These are phyloP conservation scores for Candida sanyiensis DNA, from an alignment of 805 yeast species.

Conservation along the genomic window DNA sequence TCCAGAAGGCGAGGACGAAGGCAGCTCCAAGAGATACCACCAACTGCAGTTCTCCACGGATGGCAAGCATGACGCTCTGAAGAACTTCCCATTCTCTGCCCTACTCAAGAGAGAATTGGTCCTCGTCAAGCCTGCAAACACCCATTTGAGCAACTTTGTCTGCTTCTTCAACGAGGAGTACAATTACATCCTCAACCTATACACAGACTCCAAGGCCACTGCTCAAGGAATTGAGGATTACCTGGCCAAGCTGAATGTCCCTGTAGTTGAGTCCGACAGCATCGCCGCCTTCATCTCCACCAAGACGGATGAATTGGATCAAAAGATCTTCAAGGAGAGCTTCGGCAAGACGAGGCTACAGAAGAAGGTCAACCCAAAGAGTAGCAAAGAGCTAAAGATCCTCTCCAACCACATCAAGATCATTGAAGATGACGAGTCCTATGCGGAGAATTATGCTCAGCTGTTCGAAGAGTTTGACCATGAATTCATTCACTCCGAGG, in stretches of 20 bases:
- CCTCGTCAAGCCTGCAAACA: conserved; percentile 10
- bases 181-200: conserved; percentile 20
- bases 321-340: conserved; percentile 18
- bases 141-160: conserved; percentile 11
- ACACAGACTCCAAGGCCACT: conserved; percentile 12
- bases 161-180: conserved; percentile 20
- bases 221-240: conserved; percentile 6
- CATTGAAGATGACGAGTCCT: conserved; percentile 17
- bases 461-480: conserved; percentile 20
- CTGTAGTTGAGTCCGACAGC: conserved; percentile 4
- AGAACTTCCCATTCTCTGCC: conserved; percentile 22
- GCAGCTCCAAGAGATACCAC: conserved; percentile 21
- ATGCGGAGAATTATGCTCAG: conserved; percentile 11
- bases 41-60: conserved; percentile 12
- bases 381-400: conserved; percentile 13
- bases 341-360: conserved; percentile 20
- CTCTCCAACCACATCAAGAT: conserved; percentile 17
- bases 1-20: conserved; percentile 16
- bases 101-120: conserved; percentile 16
- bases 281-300: conserved; percentile 10
- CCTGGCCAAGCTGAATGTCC: conserved; percentile 10
- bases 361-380: conserved; percentile 20
- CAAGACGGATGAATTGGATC: conserved; percentile 21
- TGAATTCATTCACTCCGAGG: conserved; percentile 19
- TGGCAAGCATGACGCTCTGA: conserved; percentile 9